Base-by-base conservation (phyloP, 2,329 filamentous ascomycete genomes). In the Lizonia empirigonia region DNA sequence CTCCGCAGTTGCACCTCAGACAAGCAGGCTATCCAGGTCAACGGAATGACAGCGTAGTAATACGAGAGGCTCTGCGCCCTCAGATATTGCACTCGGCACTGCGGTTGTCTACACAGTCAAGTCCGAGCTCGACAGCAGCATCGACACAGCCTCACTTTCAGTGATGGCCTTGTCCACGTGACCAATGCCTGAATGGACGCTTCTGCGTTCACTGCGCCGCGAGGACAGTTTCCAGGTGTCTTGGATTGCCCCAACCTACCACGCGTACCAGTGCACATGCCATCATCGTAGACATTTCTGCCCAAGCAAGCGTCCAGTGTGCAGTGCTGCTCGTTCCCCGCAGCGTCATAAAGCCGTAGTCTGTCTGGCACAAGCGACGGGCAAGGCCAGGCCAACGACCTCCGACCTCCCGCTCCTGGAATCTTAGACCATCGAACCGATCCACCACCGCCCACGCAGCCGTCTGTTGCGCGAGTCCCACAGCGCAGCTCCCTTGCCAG, bases 381-480 rank as follows among this genome's bases (percentile, higher is more conserved):
- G 23, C 36, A 33, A 32, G 34, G 59, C 59, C 58, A 66, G 63
- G 62, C 60, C 65, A 57, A 58, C 58, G 46, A 57, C 44, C 52
- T 37, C 33, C 37, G 38, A 37, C 48, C 58, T 55, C 62, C 62
- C 61, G 57, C 64, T 59, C 62, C 57, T 56, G 44, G 58, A 60
- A 51, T 53, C 60, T 54, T 42, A 50, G 51, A 41, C 54, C 65
- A 57, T 60, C 54, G 50, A 54, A 48, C 52, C 48, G 55, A 46
- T 41, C 58, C 58, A 49, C 57, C 56, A 56, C 56, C 57, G 46
- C 56, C 45, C 67, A 60, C 62, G 62, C 23, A 37, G 32, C 59
- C 52, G 48, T 57, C 50, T 45, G 40, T 38, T 22, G 47, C 37
- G 48, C 48, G 55, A 53, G 57, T 50, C 50, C 32, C 22, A 23